phyloP scores from a whole-genome alignment of 2,329 filamentous ascomycete genomes.

The Talaromyces pinophilus region DNA sequence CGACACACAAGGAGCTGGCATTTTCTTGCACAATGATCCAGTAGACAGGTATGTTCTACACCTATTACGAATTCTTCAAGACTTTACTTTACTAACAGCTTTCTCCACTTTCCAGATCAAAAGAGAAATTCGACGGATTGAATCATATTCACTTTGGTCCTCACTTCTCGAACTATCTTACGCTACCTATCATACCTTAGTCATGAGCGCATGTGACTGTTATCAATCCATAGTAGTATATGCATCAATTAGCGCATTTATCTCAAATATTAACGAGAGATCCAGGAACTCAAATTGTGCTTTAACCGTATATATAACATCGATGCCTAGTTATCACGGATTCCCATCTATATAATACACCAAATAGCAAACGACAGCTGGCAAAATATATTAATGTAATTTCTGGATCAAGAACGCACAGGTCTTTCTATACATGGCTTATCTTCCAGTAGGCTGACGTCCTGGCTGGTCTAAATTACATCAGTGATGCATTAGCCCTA shows the following conservation, averaged over 20 bases:
- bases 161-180: slow-evolving; percentile 50
- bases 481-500: no score
- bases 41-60: slow-evolving; percentile 32
- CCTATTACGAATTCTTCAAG: neutral
- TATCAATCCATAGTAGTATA: neutral
- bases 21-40: slow-evolving; percentile 50
- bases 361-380: neutral
- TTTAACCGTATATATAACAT: neutral
- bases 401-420: no score
- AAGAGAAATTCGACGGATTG: slow-evolving; percentile 48
- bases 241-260: neutral
- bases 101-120: slow-evolving; percentile 34
- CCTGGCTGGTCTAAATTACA: no score
- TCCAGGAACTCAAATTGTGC: neutral
- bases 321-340: no score
- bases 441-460: no score
- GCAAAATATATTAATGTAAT: neutral
- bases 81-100: neutral
- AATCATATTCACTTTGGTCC: slow-evolving; percentile 54
- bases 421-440: no score
- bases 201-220: neutral
- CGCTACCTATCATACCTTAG: slow-evolving; percentile 50
- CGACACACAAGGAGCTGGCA: slow-evolving; percentile 46
- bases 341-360: no score
- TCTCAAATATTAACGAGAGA: neutral